phyloP scores from a whole-genome alignment of 2,329 filamentous ascomycete species.

The Verticillium longisporum region DNA sequence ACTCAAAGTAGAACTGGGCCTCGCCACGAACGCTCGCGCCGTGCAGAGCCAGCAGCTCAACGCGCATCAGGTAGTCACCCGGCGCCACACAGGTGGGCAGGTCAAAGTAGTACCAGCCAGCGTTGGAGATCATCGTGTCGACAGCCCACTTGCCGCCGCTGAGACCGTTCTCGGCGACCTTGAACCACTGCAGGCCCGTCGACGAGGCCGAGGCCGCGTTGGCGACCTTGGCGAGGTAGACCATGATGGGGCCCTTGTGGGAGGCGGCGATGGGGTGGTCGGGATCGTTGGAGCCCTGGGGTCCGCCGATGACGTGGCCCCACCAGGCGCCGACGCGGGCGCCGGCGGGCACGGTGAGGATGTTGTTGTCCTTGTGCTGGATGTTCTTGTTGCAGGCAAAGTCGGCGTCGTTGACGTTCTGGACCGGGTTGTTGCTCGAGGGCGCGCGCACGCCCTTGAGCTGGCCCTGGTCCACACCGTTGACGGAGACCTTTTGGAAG shows the following conservation, averaged over 20 bases:
- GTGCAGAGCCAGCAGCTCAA: conserved; percentile 40
- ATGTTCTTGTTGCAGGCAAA: conserved; percentile 40
- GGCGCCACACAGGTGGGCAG: conserved; percentile 30
- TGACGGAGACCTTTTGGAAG: conserved; percentile 36
- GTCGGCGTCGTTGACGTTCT: conserved; percentile 35
- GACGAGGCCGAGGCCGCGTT: conserved; percentile 33
- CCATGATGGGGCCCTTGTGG: conserved; percentile 41
- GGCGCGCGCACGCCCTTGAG: conserved; percentile 42
- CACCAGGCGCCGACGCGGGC: conserved; percentile 40
- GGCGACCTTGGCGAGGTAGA: conserved; percentile 41
- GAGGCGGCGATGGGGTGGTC: conserved; percentile 41
- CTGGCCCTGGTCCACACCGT: conserved; percentile 40
- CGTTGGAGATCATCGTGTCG: conserved; percentile 13
- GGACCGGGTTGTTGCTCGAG: conserved; percentile 41
- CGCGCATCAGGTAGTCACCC: conserved; percentile 34
- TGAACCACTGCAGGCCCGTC: conserved; percentile 39
- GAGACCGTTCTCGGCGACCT: conserved; percentile 37
- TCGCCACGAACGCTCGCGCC: conserved; percentile 19
- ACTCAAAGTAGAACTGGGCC: conserved; percentile 35
- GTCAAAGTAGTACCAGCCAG: conserved; percentile 26
- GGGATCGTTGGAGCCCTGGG: conserved; percentile 32
- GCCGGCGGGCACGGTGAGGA: conserved; percentile 39
- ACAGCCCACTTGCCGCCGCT: conserved; percentile 21
- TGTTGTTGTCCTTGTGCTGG: conserved; percentile 23
- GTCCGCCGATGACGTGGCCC: conserved; percentile 43